Base-by-base conservation (phyloP, 352 stramenopile species). In the Pythium sp. region DNA sequence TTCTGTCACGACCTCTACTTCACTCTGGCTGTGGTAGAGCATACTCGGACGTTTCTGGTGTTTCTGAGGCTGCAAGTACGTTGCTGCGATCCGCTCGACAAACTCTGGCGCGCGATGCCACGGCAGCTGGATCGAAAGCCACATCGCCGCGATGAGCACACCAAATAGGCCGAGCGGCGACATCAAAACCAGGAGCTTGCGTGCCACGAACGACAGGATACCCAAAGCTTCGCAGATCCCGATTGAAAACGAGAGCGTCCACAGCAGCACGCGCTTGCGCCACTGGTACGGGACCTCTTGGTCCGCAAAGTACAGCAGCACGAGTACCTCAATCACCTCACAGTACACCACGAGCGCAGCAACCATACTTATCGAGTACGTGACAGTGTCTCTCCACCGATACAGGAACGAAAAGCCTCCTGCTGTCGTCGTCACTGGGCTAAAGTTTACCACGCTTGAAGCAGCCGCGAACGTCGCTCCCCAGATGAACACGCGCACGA, bases 401-500 rank as follows among this genome's bases (percentile, higher is more conserved):
- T 32, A 3, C 3, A 57, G 43, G n/a, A 43, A 20, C 8, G 51
- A 65, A 15, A 22, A 20, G 34, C 11, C 32, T 30, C 20, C 56
- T 32, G 56, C 49, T 32, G 24, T 22, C 12, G 56, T n/a, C 32
- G 56, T 32, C 28, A 26, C 54, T 15, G 30, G 2, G 11, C 28
- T 22, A 60, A 62, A 47, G 32, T 49, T 5, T 9, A 62, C 56
- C 20, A 49, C 56, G 9, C 56, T 62, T 6, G 34, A 20, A 6
- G 60, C 61, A 3, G 75, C 76, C 47, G 74, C 79, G 43, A 90
- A 60, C 2, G 81, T 79, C 3, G 81, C 72, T 14, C 77, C 80
- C 81, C 81, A 90, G n/a, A 85, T 74, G 68, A 89, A 86, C 46
- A 92, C 78, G 9, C 81, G 80, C 55, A 81, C 72, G 77, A 79